Conservation (phyloP, 2,329 filamentous ascomycete species). For the Fusarium acutatum region DNA sequence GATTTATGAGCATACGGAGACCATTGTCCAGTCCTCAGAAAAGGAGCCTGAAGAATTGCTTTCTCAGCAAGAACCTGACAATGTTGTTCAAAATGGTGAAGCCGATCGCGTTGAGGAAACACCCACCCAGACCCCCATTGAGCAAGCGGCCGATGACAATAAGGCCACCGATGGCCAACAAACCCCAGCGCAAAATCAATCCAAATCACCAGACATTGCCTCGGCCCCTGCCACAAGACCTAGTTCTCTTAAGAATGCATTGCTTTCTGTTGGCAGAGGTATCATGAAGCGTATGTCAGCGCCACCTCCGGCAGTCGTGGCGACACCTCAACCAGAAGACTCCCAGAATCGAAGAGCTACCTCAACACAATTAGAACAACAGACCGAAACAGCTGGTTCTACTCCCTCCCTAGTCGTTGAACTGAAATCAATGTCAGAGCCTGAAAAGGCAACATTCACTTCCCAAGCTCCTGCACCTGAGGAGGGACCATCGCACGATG, state of each 20-base stretch:
- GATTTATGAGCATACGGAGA: slow-evolving; percentile 21
- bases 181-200: not conserved
- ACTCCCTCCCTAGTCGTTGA: slow-evolving; percentile 29
- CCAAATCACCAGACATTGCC: not conserved
- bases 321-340: not conserved
- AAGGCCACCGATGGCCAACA: not conserved
- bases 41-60: slow-evolving; percentile 1
- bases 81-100: not conserved
- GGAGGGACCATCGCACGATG: not conserved
- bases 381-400: slow-evolving; percentile 7
- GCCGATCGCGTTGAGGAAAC: slow-evolving; percentile 23
- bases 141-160: not conserved
- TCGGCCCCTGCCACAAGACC: not conserved
- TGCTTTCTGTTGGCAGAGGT: slow-evolving; percentile 22
- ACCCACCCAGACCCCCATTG: slow-evolving; percentile 13
- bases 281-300: slow-evolving; percentile 29
- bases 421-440: slow-evolving; percentile 17
- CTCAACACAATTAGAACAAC: slow-evolving; percentile 1
- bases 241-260: not conserved
- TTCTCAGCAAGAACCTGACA: not conserved
- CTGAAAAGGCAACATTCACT: slow-evolving; percentile 24
- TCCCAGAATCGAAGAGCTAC: not conserved
- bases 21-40: slow-evolving; percentile 31
- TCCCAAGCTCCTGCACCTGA: not conserved
- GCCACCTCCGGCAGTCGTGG: slow-evolving; percentile 9